Evolutionary conservation across 495 filamentous ascomycete genomes (phyloP), one percentile per base, ranked within the genome.

Genomic region (Lophiotrema nucula): DNA sequence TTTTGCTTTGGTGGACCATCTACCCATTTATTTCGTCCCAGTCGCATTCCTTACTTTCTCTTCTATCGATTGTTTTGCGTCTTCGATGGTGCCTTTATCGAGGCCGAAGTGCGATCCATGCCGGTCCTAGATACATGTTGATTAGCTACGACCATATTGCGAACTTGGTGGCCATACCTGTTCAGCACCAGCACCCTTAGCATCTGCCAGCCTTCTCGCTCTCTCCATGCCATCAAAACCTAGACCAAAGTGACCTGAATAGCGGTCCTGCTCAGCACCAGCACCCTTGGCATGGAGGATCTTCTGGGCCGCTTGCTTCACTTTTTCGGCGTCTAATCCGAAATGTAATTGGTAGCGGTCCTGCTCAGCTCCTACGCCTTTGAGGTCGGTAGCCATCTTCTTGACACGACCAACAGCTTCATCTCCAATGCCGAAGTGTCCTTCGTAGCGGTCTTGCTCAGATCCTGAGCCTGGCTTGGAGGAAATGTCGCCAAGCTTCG

Each of bases 321-420:
- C 54, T 13, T 43, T 39, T 35, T 57, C 44, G n/a, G 42, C 23
- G 19, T 57, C 54, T 11, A 57, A 27, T 15, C 44, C 18, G 18
- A 57, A 57, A 35, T 57, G 54, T 2, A 16, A 4, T 13, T 31
- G 23, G 16, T 57, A 57, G n/a, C 54, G 44, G 19, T 57, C 54
- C 24, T 57, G 54, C 45, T 57, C 54, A 2, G 54, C 42, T 5
- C 54, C 54, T 5, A 27, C 3, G 19, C 44, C 54, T 21, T 57
- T 57, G 31, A 35, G 42, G 15, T 24, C 31, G 0, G 44, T 33
- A 5, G 33, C 54, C 8, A 8, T n/a, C 19, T 39, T 22, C 45
- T 42, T 49, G 2, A 48, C 19, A 10, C 26, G 23, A 38, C 47
- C 53, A n/a, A n/a, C 26, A 10, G 23, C 50, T 3, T 23, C 53